Base-by-base conservation (phyloP, 495 filamentous ascomycete species). In the Penicillium atrosanguineum region DNA sequence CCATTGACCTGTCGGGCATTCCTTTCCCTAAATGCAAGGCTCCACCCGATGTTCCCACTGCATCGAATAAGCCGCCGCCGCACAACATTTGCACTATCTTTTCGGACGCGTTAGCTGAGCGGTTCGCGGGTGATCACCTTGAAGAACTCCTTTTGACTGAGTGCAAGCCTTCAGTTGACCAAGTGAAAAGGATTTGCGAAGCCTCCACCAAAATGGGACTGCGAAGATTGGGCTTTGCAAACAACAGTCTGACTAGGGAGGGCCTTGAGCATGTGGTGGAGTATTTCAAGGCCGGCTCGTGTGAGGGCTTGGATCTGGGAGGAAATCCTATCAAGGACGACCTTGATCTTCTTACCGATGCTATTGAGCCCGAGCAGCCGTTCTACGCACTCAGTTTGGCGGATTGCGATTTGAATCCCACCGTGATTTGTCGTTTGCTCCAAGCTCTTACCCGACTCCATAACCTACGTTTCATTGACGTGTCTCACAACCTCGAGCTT, bases 221-320 rank as follows among this genome's bases (percentile, higher is more conserved):
- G 44, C 82, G 80, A 59, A 78, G 93, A 58, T 76, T 98, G 1
- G 87, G 91, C 0, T 77, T 96, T 29, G 94, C 90, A 9, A 87
- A 87, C 53, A 97, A 96, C 50, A 70, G 80, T 31, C 76, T 98
- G 19, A 85, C 84, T 18, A 75, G 79, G 9, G 84, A 87, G 49
- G 88, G 90, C 4, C 69, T 95, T 46, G 79, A 84, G 48, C 87
- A 94, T 66, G 79, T 96, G 37, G 78, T 87, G 28, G 79, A 80
- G 46, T 96, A 90, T 69, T 65, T 97, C 36, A 78, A 81, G 44
- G 79, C 78, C 39, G 87, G 86, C 0, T 76, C 83, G 39, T 98
- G 93, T 56, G 89, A 95, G 65, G 94, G 90, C 1, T 74, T 98
- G 6, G 94, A 97, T 68, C 70, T 98, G n/a, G 92, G 92, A 34